Base-by-base conservation (phyloP, 2,329 filamentous ascomycete species). In the Fusarium nanum region DNA sequence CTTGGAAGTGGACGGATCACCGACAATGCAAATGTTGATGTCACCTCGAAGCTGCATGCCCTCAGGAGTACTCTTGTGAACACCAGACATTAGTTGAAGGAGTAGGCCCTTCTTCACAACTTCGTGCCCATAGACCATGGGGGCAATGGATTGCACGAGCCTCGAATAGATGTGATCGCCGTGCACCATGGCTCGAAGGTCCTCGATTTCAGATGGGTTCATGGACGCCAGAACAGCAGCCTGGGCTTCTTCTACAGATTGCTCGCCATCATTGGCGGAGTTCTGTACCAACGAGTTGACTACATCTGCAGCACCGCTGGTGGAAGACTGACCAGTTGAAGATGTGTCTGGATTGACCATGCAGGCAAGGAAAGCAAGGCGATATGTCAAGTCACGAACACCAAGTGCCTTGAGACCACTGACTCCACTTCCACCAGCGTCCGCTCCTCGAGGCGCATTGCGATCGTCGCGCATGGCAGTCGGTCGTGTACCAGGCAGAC, bases 11-110 rank as follows among this genome's bases (percentile, higher is more conserved):
- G 93, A 97, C 2, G 96, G 96, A 78, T 99, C 96, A 64, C 96
- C 96, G 62, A 99, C 96, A 73, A 99, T 93, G 81, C 96, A 99
- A 68, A 99, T 97, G 82, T 99, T 99, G 84, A 99, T 94, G 78
- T 99, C 96, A 73, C 96, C 96, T 87, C 96, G 91, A 45, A 99
- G 87, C 69, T 94, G 90, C 93, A 99, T 97, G 67, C 93, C 95
- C 81, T 99, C 96, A 0, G 93, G 88, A 0, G 96, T 99, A 23
- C 88, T 88, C 80, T 99, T 99, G 81, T 90, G 90, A 4, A 99
- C 93, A 84, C 96, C 96, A n/a, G 94, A 93, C 88, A 99, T 93
- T 48, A 99, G 86, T 80, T 99, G 96, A 44, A 99, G 86, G 10
- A 99, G 87, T 25, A 99, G 85, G 30, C 96, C 96, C 81, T 99